Percentiles rank a stretch among this genome's conserved stretches.
Evolutionary conservation across 257 asterid genomes (phyloP).

Genomic region (Nicotiana attenuata): DNA sequence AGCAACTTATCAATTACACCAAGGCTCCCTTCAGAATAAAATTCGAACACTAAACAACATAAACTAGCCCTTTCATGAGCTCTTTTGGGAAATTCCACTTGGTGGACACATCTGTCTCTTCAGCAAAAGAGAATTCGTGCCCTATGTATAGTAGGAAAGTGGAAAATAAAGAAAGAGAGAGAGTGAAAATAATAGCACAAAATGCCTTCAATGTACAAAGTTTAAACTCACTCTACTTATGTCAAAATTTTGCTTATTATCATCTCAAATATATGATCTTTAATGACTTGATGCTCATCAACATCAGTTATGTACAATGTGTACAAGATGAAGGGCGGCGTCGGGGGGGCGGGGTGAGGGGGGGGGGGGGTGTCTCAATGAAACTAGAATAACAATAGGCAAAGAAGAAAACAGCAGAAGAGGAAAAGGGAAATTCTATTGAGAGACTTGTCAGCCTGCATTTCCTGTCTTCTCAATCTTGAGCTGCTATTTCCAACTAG

Average conservation of each 20-base stretch:
- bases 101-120: not conserved
- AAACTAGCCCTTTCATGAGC: not conserved
- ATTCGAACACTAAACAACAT: not conserved
- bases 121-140: not conserved
- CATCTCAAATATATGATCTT: not conserved
- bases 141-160: not conserved
- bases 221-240: not conserved
- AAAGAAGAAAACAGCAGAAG: constrained; percentile 51
- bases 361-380: not conserved
- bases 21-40: too few relatives aligned
- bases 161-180: not conserved
- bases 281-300: not conserved
- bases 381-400: constrained; percentile 58
- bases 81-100: not conserved
- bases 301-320: constrained; percentile 22
- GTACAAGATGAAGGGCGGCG: constrained; percentile 11
- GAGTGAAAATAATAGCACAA: not conserved
- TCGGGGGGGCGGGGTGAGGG: not conserved
- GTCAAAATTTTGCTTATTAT: not conserved
- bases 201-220: not conserved
- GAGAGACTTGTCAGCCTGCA: constrained; percentile 53
- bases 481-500: constrained; percentile 36
- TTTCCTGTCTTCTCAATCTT: constrained; percentile 67
- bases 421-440: constrained; percentile 61
- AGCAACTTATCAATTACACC: too few relatives aligned